Evolutionary conservation across 352 stramenopile genomes (phyloP), one percentile per base, ranked within the genome.

Genomic region (Globisporangium okanoganense): DNA sequence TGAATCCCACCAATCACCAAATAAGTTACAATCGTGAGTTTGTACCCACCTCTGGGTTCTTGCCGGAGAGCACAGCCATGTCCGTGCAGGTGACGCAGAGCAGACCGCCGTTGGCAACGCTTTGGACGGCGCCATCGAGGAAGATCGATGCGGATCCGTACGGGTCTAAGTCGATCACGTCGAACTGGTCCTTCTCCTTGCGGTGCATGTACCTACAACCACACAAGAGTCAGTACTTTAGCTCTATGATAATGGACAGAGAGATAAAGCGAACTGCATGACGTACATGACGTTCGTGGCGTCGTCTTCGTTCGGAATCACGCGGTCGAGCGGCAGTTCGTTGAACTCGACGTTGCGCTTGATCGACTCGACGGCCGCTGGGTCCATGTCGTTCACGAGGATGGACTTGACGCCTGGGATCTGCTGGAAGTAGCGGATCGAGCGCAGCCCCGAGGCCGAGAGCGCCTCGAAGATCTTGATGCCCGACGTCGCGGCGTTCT

Each of bases 61-160:
- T 96, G 29, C 87, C 87, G 0, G 85, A 96, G 9, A 94, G 78
- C 59, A 96, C 90, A 6, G 87, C 93, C 94, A 99, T 99, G 64
- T 99, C 98, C 3, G 98, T 99, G 75, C 96, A 99, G 5, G 98
- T 99, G n/a, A 99, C 87, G 71, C 95, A 99, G 33, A 99, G 72
- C 43, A 99, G 73, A 40, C 98, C 98, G 53, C 98, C 98, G 70
- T 98, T 94, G 35, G 78, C 68, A 4, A 99, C 85, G 45, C 87
- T 89, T 71, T 99, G 97, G 24, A 99, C 91, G 0, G 97, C 97
- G 9, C 88, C 88, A 75, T 99, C 98, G 38, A 99, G 72, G 76
- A 99, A 99, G 33, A 98, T 98, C 24, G 97, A 97, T 16, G 97
- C 96, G 18, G 92, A 98, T 35, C 98, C 98, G 71, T 99, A 99